These are phyloP conservation scores for Isatis lusitanica DNA, from an alignment of 441 rosid species.

Conservation along the genomic window DNA sequence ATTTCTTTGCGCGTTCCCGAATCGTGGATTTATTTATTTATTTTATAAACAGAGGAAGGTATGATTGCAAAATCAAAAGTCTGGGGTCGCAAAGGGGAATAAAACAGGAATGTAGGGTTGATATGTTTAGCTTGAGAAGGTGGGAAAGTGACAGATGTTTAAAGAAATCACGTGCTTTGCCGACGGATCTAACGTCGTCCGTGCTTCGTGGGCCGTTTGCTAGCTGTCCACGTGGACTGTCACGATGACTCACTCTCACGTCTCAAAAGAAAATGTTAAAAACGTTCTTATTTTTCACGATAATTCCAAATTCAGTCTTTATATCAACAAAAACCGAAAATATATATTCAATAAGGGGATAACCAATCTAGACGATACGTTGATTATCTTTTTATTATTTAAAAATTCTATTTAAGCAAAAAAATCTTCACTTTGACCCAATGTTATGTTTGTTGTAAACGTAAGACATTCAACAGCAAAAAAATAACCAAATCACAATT, in stretches of 20 bases:
- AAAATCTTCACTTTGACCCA: neutral
- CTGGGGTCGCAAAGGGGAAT: neutral
- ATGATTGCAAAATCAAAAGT: conserved; percentile 10
- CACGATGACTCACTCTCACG: conserved; percentile 33
- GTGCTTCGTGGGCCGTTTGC: conserved; percentile 34
- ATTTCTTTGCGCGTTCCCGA: conserved; percentile 15
- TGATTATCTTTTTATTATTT: neutral
- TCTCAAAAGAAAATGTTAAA: conserved; percentile 2
- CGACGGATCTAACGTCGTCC: conserved; percentile 36
- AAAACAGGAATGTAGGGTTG: conserved; percentile 6
- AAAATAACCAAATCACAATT: neutral
- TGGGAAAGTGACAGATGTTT: conserved; percentile 22
- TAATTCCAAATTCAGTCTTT: conserved; percentile 19
- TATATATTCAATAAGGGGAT: neutral
- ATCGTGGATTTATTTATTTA: conserved; percentile 8
- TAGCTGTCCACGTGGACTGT: conserved; percentile 42
- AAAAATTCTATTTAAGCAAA: neutral
- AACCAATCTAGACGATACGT: neutral
- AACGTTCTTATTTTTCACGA: conserved; percentile 15
- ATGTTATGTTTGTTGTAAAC: neutral
- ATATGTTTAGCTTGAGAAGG: conserved; percentile 22
- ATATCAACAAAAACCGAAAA: neutral
- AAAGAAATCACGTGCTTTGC: conserved; percentile 31
- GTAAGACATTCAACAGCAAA: neutral
- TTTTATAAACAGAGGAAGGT: conserved; percentile 32